Evolutionary conservation across 768 basidiomycete genomes (phyloP).

Genomic region (Thelephora ganbajun): DNA sequence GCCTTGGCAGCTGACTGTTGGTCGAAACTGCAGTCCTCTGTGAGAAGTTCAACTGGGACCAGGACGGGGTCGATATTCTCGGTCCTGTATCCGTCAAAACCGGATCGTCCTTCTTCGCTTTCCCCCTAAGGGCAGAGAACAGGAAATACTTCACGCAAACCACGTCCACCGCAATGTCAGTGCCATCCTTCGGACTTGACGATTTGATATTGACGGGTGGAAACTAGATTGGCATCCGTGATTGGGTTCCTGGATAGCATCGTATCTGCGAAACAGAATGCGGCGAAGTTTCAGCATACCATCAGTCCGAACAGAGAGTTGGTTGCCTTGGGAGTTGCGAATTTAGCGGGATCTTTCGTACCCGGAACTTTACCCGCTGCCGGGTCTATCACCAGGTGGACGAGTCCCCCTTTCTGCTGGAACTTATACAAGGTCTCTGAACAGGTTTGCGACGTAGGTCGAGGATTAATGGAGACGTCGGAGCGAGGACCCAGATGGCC

Average conservation of each 20-base stretch:
- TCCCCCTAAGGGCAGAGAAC: slow-evolving; percentile 52
- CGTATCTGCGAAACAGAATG: slow-evolving; percentile 89
- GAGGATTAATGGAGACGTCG: slow-evolving; percentile 82
- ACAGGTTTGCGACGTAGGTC: slow-evolving; percentile 26
- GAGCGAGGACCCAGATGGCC: slow-evolving; percentile 82
- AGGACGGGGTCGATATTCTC: slow-evolving; percentile 69
- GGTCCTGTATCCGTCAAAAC: slow-evolving; percentile 60
- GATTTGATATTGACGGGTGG: background rate
- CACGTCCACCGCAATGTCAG: slow-evolving; percentile 72
- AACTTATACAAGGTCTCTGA: background rate
- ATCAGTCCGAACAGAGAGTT: slow-evolving; percentile 92
- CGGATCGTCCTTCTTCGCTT: slow-evolving; percentile 49
- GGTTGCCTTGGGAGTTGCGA: slow-evolving; percentile 81
- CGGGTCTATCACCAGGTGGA: slow-evolving; percentile 81
- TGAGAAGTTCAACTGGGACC: slow-evolving; percentile 57
- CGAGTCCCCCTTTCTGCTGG: background rate
- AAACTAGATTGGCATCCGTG: slow-evolving; percentile 55
- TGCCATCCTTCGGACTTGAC: background rate
- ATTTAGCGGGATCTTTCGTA: slow-evolving; percentile 65
- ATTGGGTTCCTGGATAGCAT: slow-evolving; percentile 92
- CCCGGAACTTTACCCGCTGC: slow-evolving; percentile 87
- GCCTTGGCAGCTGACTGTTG: background rate
- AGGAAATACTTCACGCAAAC: slow-evolving; percentile 60
- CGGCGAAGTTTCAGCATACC: slow-evolving; percentile 70
- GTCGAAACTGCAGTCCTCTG: slow-evolving; percentile 42